A percentile compares a stretch with the other conserved stretches of the same genome.
Evolutionary conservation across 2,329 filamentous ascomycete species (phyloP).

Genomic region (Ceratocystis variospora): DNA sequence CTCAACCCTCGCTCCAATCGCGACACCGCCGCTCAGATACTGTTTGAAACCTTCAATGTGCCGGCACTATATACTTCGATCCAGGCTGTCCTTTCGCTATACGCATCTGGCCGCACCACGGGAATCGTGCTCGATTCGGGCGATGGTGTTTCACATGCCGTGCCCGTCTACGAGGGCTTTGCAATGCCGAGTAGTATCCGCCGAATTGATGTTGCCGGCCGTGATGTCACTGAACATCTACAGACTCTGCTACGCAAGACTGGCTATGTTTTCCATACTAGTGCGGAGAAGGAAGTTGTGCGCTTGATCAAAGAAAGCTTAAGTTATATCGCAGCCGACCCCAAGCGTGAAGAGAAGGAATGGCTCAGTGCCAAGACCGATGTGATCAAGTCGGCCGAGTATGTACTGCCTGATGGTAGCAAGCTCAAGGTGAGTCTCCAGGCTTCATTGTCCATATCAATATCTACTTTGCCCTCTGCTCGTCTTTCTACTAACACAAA

Average conservation of each 20-base stretch:
- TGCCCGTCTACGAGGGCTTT: slow-evolving; percentile 95
- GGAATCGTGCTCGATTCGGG: slow-evolving; percentile 91
- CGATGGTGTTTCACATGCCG: slow-evolving; percentile 91
- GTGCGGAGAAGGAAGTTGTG: slow-evolving; percentile 98
- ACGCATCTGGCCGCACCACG: slow-evolving; percentile 89
- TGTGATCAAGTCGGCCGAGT: slow-evolving; percentile 68
- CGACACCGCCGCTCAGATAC: slow-evolving; percentile 89
- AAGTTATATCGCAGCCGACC: slow-evolving; percentile 80
- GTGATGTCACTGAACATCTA: slow-evolving; percentile 91
- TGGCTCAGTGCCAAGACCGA: slow-evolving; percentile 72
- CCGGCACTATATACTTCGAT: slow-evolving; percentile 94
- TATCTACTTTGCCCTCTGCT: not conserved
- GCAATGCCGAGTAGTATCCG: slow-evolving; percentile 92
- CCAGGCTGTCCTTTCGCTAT: slow-evolving; percentile 88
- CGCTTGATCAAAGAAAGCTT: slow-evolving; percentile 91
- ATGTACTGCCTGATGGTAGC: slow-evolving; percentile 80
- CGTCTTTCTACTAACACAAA: slow-evolving; percentile 15
- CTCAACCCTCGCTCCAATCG: slow-evolving; percentile 91
- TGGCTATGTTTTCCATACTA: slow-evolving; percentile 91
- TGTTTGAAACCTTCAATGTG: slow-evolving; percentile 98
- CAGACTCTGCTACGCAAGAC: slow-evolving; percentile 82
- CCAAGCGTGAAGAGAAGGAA: slow-evolving; percentile 90
- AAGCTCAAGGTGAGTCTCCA: slow-evolving; percentile 59
- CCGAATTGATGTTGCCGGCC: slow-evolving; percentile 86
- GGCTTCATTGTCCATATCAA: not conserved